phyloP scores from a whole-genome alignment of 495 filamentous ascomycete species.

The Delitschia confertaspora region DNA sequence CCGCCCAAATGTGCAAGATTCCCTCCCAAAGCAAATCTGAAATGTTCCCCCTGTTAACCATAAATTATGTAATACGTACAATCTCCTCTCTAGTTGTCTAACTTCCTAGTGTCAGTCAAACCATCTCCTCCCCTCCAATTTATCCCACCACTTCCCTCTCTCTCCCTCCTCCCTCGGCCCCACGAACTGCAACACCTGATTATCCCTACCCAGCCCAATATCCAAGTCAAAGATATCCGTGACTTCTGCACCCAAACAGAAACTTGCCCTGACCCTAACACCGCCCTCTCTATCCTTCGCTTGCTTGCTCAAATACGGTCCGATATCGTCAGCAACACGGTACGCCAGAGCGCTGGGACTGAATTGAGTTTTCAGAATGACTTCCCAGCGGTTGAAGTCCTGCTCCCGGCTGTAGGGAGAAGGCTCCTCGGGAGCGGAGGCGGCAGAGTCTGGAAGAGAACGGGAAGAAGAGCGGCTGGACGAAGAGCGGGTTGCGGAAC shows the following conservation, averaged over 20 bases:
- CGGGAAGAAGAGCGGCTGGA: neutral
- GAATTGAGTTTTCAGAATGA: constrained; percentile 24
- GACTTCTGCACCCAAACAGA: constrained; percentile 25
- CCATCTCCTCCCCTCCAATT: constrained; percentile 23
- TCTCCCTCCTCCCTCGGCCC: constrained; percentile 34
- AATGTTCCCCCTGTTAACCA: too few species aligned
- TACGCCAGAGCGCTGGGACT: constrained; percentile 28
- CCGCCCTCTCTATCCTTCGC: constrained; percentile 30
- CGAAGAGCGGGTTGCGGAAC: neutral
- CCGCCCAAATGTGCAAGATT: too few species aligned
- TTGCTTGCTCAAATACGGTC: constrained; percentile 21
- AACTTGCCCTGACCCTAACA: constrained; percentile 32
- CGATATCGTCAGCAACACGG: constrained; percentile 24
- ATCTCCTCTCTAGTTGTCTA: too few species aligned
- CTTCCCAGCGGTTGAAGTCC: constrained; percentile 27
- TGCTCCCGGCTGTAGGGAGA: constrained; percentile 3
- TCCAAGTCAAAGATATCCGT: constrained; percentile 34
- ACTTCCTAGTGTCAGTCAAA: too few species aligned
- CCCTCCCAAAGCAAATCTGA: too few species aligned
- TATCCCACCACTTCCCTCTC: constrained; percentile 21
- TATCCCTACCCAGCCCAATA: constrained; percentile 24
- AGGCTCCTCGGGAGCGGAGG: constrained; percentile 8
- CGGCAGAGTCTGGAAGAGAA: constrained; percentile 5
- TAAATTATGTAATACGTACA: too few species aligned
- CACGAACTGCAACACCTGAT: constrained; percentile 28